These are phyloP conservation scores for Debaryomyces udenii DNA, from an alignment of 1,139 yeast genomes.

Conservation along the genomic window DNA sequence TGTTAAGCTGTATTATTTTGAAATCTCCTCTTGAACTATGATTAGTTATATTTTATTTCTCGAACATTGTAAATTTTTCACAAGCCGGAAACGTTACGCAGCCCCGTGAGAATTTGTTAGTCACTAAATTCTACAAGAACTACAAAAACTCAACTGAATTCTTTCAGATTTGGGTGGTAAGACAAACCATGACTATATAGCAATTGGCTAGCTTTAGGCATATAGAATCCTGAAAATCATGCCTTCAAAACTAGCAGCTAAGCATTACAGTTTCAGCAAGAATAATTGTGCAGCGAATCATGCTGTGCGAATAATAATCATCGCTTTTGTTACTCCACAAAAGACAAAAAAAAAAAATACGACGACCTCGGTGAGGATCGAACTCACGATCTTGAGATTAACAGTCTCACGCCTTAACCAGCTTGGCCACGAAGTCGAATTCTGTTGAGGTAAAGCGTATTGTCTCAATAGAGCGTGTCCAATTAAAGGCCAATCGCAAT, in stretches of 20 bases:
- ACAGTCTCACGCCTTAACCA: slow-evolving; percentile 49
- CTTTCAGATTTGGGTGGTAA: too few species aligned
- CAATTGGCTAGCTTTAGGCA: background rate
- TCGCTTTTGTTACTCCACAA: background rate
- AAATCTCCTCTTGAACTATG: too few species aligned
- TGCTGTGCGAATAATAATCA: background rate
- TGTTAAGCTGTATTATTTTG: too few species aligned
- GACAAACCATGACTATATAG: background rate
- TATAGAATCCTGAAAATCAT: background rate
- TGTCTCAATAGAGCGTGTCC: too few species aligned
- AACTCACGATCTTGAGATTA: slow-evolving; percentile 41
- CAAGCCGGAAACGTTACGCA: background rate
- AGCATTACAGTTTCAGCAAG: background rate
- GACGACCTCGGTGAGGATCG: slow-evolving; percentile 8
- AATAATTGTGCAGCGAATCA: slow-evolving; percentile 4
- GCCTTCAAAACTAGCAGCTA: too few species aligned
- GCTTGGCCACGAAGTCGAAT: slow-evolving; percentile 44
- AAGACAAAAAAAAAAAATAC: background rate
- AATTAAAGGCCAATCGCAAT: too few species aligned
- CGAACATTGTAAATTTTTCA: background rate
- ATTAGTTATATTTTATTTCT: background rate
- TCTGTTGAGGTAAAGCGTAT: background rate
- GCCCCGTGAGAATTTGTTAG: background rate
- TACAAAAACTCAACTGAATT: too few species aligned
- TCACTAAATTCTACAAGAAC: background rate